Evolutionary conservation across 2,329 filamentous ascomycete genomes (phyloP), one percentile per base, ranked within the genome.

Genomic region (Magnaporthiopsis incrustans): DNA sequence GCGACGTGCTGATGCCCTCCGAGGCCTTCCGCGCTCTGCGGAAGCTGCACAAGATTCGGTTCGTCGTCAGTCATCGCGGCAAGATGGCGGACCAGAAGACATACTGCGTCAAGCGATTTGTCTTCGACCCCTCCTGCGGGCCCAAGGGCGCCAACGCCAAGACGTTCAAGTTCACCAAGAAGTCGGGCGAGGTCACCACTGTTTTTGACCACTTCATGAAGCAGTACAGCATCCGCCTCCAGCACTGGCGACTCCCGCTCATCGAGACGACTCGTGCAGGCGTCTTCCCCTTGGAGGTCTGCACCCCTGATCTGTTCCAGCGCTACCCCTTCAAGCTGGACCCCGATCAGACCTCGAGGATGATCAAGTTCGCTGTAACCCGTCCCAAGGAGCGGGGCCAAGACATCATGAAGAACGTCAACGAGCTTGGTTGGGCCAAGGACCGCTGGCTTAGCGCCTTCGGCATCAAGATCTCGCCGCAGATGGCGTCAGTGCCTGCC

Each of bases 341-440:
- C 63, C 79, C 82, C 0, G 64, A 70, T 0, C 82, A 96, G 77
- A 97, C 94, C 0, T 79, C 88, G 0, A 77, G 83, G 6, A 99
- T 99, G 95, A 97, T 99, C 78, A 94, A 90, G 74, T 92, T 94
- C 70, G 93, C 94, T 0, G 94, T 97, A 5, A 91, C 89, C 7
- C 83, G 88, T 1, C 95, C 95, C 0, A 73, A 74, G 0, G 73
- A 86, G 35, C 90, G 95, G n/a, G 84, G 85, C 68, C 69, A 73
- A 0, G 85, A 89, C 26, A 92, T 98, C 69, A 77, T 86, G 61
- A 73, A 83, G 4, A 89, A 89, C 22, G 84, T 97, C 11, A 72
- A 77, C 0, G 83, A 89, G 68, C 80, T 94, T 0, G 78, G 86
- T 12, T 95, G 91, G 86, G 68, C 71, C 1, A 72, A 81, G 0